Evolutionary conservation across 2,329 filamentous ascomycete species (phyloP).

Genomic region (Aspergillus fijiensis): DNA sequence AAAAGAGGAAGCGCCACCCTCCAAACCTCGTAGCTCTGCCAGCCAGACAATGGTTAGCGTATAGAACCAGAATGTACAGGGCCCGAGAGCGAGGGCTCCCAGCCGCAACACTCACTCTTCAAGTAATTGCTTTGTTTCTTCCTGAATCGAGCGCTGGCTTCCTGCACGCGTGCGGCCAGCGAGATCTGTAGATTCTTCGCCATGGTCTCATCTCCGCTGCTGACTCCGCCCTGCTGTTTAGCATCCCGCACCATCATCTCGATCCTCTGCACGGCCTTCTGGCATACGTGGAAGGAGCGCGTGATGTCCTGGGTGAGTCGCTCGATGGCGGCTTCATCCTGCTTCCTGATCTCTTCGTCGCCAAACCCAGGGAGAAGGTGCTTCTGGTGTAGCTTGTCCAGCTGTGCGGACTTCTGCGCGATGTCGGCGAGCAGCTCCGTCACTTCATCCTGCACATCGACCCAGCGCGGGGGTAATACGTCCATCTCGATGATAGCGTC

Average conservation of each 20-base stretch:
- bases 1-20: slow-evolving; percentile 58
- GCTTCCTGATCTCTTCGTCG: slow-evolving; percentile 83
- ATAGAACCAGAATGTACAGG: background rate
- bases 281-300: slow-evolving; percentile 82
- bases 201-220: slow-evolving; percentile 87
- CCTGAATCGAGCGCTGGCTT: slow-evolving; percentile 85
- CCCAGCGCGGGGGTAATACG: slow-evolving; percentile 89
- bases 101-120: slow-evolving; percentile 64
- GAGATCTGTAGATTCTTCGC: slow-evolving; percentile 94
- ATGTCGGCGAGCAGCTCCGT: slow-evolving; percentile 78
- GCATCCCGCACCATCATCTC: slow-evolving; percentile 84
- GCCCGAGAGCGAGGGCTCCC: background rate
- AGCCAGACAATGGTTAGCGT: slow-evolving; percentile 13
- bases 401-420: slow-evolving; percentile 74
- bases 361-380: slow-evolving; percentile 96
- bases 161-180: slow-evolving; percentile 82
- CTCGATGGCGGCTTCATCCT: slow-evolving; percentile 89
- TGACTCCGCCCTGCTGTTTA: slow-evolving; percentile 67
- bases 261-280: slow-evolving; percentile 81
- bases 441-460: slow-evolving; percentile 92
- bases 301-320: slow-evolving; percentile 87
- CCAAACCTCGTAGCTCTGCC: slow-evolving; percentile 71
- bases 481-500: slow-evolving; percentile 99
- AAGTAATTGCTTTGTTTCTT: slow-evolving; percentile 98
- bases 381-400: slow-evolving; percentile 94